Conservation (phyloP, 2,329 filamentous ascomycete species). For the Pseudopyrenochaeta lycopersici region DNA sequence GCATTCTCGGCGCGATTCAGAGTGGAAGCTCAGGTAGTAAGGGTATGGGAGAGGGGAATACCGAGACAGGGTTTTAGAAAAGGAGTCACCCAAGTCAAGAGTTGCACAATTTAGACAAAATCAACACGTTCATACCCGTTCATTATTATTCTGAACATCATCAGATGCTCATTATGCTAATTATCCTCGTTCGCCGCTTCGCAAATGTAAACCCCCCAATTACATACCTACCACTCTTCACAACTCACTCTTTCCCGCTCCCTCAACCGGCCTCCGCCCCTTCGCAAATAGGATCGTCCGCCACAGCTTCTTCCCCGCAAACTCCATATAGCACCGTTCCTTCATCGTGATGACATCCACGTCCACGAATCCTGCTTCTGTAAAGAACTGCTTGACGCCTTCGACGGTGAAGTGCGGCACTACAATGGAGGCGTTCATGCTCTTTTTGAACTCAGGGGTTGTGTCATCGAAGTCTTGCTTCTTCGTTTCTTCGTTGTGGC, state of each 20-base stretch:
- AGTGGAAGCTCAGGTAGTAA: constrained; percentile 88
- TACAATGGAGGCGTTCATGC: constrained; percentile 64
- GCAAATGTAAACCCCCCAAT: too few species aligned
- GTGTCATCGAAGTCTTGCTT: constrained; percentile 14
- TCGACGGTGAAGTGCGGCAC: constrained; percentile 72
- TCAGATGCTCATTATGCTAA: too few species aligned
- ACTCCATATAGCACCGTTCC: constrained; percentile 59
- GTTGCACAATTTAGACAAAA: too few species aligned
- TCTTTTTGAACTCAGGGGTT: constrained; percentile 18
- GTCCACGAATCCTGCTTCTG: constrained; percentile 65
- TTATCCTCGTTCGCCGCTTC: too few species aligned
- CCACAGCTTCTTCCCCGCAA: constrained; percentile 49
- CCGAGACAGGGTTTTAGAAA: constrained; percentile 64
- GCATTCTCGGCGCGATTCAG: constrained; percentile 88
- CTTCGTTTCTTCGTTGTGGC: constrained; percentile 14
- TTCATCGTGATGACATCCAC: constrained; percentile 67
- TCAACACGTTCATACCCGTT: too few species aligned
- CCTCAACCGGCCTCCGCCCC: constrained; percentile 53
- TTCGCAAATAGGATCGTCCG: constrained; percentile 62
- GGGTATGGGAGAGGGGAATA: constrained; percentile 96
- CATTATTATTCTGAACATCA: too few species aligned
- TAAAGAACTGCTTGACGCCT: constrained; percentile 68
- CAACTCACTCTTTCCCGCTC: constrained; percentile 38
- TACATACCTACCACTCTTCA: not conserved
- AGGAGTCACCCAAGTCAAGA: too few species aligned